Conservation (phyloP, 2,329 filamentous ascomycete species). For the Verticillium longisporum region DNA sequence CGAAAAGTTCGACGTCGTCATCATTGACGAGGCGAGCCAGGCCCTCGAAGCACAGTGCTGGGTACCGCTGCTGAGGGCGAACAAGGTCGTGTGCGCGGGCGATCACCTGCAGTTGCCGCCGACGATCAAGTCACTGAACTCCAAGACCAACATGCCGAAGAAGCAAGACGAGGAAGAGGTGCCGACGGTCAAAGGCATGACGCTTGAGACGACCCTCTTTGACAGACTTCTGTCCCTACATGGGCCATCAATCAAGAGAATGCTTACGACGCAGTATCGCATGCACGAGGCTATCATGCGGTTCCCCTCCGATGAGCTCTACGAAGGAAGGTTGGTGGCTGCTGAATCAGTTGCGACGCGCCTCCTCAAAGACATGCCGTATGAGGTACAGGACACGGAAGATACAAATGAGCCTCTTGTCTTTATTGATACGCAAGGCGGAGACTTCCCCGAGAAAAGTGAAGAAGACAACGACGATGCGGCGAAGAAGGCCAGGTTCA, state of each 20-base stretch:
- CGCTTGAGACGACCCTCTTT: conserved; percentile 85
- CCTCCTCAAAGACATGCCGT: conserved; percentile 70
- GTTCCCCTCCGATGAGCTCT: conserved; percentile 85
- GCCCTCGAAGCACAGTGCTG: conserved; percentile 95
- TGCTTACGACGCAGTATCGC: conserved; percentile 95
- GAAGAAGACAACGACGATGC: conserved; percentile 56
- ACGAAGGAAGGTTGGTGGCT: conserved; percentile 74
- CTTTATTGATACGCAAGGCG: conserved; percentile 95
- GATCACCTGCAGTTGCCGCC: conserved; percentile 93
- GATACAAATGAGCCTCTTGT: conserved; percentile 83
- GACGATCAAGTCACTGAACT: conserved; percentile 77
- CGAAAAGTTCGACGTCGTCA: conserved; percentile 83
- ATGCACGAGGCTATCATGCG: conserved; percentile 97
- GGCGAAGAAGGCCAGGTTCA: conserved; percentile 36
- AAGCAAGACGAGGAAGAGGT: conserved; percentile 24
- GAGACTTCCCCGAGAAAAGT: conserved; percentile 77
- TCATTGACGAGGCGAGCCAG: conserved; percentile 95
- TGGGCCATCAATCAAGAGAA: conserved; percentile 77
- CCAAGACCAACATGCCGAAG: conserved; percentile 24
- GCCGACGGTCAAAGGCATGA: conserved; percentile 43
- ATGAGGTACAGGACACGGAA: conserved; percentile 71
- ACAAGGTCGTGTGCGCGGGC: conserved; percentile 83
- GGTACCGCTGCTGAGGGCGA: conserved; percentile 76
- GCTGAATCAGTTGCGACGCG: conserved; percentile 70
- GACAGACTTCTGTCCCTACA: conserved; percentile 79